Percentiles rank a stretch among this genome's conserved stretches.
Evolutionary conservation across 305 asterid species (phyloP).

Genomic region (Fraxinus nigra): DNA sequence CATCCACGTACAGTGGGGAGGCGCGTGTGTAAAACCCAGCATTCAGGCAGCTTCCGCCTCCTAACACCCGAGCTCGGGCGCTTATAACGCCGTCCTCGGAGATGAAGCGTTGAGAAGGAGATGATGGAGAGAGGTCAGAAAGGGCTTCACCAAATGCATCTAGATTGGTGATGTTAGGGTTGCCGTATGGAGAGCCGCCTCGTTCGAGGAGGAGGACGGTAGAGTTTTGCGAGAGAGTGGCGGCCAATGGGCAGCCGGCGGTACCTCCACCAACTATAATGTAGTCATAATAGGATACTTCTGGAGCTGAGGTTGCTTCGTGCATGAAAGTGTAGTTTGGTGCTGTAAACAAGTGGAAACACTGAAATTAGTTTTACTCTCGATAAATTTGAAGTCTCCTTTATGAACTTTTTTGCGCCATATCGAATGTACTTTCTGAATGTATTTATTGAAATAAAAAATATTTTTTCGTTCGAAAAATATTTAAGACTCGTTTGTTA

Average conservation of each 20-base stretch:
- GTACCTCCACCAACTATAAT: constrained; percentile 90
- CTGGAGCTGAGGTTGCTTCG: constrained; percentile 69
- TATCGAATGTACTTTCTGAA: background rate
- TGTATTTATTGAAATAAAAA: background rate
- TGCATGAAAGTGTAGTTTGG: constrained; percentile 59
- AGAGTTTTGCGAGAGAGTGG: constrained; percentile 72
- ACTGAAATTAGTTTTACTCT: background rate
- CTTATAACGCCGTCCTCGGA: constrained; percentile 90
- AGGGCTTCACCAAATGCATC: constrained; percentile 58
- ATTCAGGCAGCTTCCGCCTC: constrained; percentile 80
- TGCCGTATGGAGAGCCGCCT: constrained; percentile 73
- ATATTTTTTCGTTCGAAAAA: background rate
- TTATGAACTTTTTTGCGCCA: background rate
- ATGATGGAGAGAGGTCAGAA: constrained; percentile 57
- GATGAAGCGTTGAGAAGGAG: constrained; percentile 89
- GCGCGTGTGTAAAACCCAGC: constrained; percentile 92
- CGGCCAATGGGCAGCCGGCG: constrained; percentile 93
- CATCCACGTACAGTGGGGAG: constrained; percentile 35
- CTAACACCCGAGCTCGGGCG: constrained; percentile 80
- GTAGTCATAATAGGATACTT: constrained; percentile 66
- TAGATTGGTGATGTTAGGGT: constrained; percentile 64
- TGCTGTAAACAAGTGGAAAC: constrained; percentile 26
- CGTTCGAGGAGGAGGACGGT: constrained; percentile 84
- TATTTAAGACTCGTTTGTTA: background rate
- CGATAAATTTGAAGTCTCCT: background rate